Evolutionary conservation across 169 alveolate genomes (phyloP).

Genomic region (Toxoplasma gondii): DNA sequence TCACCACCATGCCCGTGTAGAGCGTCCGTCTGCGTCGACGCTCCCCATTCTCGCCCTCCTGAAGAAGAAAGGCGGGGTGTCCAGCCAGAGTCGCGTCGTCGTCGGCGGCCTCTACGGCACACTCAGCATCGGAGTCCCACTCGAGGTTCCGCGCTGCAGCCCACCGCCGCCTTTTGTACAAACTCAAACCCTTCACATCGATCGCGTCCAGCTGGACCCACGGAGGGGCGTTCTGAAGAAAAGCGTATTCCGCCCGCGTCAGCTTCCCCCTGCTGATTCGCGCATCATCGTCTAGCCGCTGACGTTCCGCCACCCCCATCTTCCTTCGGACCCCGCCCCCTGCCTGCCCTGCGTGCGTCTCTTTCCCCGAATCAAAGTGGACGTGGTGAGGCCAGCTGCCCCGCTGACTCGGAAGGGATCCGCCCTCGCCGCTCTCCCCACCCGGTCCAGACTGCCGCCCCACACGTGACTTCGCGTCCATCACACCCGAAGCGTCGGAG

Average conservation of each 20-base stretch:
- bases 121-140: constrained; percentile 68
- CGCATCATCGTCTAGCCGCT: constrained; percentile 40
- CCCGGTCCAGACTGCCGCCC: no score
- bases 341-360: background rate
- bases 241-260: constrained; percentile 67
- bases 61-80: background rate
- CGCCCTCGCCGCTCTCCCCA: background rate
- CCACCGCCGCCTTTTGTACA: constrained; percentile 49
- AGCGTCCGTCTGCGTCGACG: constrained; percentile 45
- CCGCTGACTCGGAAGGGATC: background rate
- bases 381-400: background rate
- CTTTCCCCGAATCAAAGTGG: background rate
- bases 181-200: constrained; percentile 47
- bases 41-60: background rate
- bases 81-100: constrained; percentile 12
- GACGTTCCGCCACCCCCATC: constrained; percentile 33
- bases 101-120: constrained; percentile 46
- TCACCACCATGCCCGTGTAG: constrained; percentile 64
- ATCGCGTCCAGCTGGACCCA: constrained; percentile 58
- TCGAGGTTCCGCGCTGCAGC: constrained; percentile 65
- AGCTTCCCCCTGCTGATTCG: constrained; percentile 66
- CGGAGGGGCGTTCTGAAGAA: constrained; percentile 51
- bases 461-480: no score
- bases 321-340: background rate
- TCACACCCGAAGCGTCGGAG: background rate